Evolutionary conservation across 108 stramenopile genomes (phyloP).

Genomic region (Cyclotella kingstonii): DNA sequence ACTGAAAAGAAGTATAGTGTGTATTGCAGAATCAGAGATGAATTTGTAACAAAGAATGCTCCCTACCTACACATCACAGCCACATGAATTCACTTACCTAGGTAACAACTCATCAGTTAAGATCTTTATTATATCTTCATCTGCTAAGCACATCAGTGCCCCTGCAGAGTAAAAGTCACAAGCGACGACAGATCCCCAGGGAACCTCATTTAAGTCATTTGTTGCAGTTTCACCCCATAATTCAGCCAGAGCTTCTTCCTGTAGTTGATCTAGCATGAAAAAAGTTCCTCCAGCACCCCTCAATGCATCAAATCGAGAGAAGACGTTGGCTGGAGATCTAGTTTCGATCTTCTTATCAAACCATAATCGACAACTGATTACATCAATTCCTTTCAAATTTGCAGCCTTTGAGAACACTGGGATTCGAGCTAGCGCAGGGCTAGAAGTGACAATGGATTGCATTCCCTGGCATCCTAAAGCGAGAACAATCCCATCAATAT

Average conservation of each 20-base stretch:
- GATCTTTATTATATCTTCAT: constrained; percentile 80
- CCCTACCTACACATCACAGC: too few relatives aligned
- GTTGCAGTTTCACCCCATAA: constrained; percentile 69
- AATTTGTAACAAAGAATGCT: too few relatives aligned
- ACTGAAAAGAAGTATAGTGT: too few relatives aligned
- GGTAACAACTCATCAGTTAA: constrained; percentile 78
- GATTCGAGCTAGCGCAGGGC: constrained; percentile 67
- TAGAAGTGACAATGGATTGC: constrained; percentile 68
- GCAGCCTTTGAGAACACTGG: constrained; percentile 73
- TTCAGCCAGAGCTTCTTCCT: constrained; percentile 54
- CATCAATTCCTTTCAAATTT: constrained; percentile 82
- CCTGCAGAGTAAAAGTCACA: constrained; percentile 94
- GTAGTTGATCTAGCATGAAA: constrained; percentile 92
- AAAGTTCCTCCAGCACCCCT: constrained; percentile 91
- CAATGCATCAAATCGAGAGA: constrained; percentile 82
- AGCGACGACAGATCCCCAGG: constrained; percentile 79
- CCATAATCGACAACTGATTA: constrained; percentile 82
- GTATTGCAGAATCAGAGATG: too few relatives aligned
- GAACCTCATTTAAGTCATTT: constrained; percentile 5
- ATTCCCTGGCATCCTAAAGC: constrained; percentile 87
- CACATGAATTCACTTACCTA: neutral
- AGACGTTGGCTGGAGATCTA: constrained; percentile 90
- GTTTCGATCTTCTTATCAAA: constrained; percentile 76
- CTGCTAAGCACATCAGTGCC: constrained; percentile 67
- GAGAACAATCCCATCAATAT: constrained; percentile 78